Percentiles rank a stretch among this genome's conserved stretches.
Conservation (phyloP, 495 filamentous ascomycete species). For the Podospora sp. region DNA sequence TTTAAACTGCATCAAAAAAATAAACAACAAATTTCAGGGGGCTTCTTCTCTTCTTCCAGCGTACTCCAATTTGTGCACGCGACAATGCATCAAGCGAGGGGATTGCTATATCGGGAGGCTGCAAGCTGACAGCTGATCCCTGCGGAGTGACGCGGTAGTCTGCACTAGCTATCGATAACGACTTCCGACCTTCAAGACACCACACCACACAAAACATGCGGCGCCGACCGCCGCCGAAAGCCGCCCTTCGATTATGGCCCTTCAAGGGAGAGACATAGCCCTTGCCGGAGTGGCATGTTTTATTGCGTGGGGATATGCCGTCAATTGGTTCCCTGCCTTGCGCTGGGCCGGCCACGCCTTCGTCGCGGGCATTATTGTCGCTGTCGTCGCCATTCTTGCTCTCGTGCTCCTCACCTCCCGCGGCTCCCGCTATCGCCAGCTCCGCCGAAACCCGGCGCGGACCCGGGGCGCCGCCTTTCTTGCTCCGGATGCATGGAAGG, state of each 20-base stretch:
- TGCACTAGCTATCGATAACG: conserved; percentile 21
- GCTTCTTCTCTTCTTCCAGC: neutral
- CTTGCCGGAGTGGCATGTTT: conserved; percentile 71
- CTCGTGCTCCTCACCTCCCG: conserved; percentile 64
- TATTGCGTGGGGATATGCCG: conserved; percentile 81
- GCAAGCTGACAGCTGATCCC: conserved; percentile 9
- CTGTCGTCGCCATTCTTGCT: conserved; percentile 55
- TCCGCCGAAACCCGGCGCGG: conserved; percentile 38
- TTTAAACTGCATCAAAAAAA: neutral
- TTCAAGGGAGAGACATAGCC: conserved; percentile 74
- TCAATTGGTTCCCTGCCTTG: conserved; percentile 76
- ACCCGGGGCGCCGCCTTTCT: conserved; percentile 64
- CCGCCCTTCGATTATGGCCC: conserved; percentile 65
- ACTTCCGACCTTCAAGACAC: conserved; percentile 1
- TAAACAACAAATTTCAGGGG: neutral
- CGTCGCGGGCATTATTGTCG: conserved; percentile 62
- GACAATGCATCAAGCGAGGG: neutral
- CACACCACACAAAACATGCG: conserved; percentile 41
- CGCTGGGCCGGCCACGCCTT: conserved; percentile 83
- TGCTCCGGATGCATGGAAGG: conserved; percentile 63
- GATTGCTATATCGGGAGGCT: neutral
- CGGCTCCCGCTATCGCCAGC: conserved; percentile 46
- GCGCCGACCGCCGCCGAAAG: conserved; percentile 35
- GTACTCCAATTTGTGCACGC: no score
- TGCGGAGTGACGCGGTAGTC: conserved; percentile 12